Conservation (phyloP, 129 eudicot genomes). For the Tanacetum coccineum region DNA sequence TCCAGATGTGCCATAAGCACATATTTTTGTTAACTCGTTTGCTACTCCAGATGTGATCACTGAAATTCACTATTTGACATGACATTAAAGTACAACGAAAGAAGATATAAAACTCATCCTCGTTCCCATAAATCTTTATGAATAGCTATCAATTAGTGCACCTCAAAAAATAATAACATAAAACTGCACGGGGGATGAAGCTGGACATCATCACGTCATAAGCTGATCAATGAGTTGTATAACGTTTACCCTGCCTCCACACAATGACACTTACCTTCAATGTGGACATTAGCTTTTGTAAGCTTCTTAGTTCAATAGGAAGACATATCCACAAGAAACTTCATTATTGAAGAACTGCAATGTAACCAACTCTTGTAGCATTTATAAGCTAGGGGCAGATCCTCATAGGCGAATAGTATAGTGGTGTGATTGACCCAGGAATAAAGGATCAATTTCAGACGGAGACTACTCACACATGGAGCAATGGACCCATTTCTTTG, state of each 20-base stretch:
- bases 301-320: not conserved
- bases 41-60: too few relatives aligned
- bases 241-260: not conserved
- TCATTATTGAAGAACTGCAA: not conserved
- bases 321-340: not conserved
- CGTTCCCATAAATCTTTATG: not conserved
- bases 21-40: too few relatives aligned
- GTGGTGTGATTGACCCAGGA: not conserved
- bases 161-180: not conserved
- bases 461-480: too few relatives aligned
- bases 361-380: not conserved
- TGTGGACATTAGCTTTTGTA: too few relatives aligned
- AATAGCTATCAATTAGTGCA: not conserved
- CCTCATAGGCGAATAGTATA: not conserved
- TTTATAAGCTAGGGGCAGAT: too few relatives aligned
- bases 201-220: not conserved
- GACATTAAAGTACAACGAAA: not conserved
- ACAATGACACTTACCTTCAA: not conserved
- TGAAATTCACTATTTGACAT: too few relatives aligned
- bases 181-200: not conserved
- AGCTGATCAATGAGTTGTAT: not conserved
- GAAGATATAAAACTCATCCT: not conserved
- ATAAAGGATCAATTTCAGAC: too few relatives aligned
- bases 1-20: too few relatives aligned
- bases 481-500: too few relatives aligned